These are phyloP conservation scores for Cutaneotrichosporon cavernicola DNA, from an alignment of 1,284 basidiomycete genomes.

Conservation along the genomic window DNA sequence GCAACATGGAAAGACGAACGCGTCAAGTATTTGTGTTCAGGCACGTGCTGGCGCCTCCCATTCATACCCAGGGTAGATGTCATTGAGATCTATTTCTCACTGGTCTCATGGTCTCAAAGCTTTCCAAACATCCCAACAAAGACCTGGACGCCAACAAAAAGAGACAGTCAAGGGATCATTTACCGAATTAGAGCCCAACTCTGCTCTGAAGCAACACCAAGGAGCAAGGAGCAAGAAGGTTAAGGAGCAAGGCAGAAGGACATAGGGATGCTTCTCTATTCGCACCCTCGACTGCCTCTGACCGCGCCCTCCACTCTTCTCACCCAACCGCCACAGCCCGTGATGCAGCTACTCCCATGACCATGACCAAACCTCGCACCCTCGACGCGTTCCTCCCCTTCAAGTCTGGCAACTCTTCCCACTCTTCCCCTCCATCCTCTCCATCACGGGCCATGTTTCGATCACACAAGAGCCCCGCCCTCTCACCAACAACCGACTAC, in stretches of 20 bases:
- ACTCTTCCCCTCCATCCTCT: slow-evolving; percentile 5
- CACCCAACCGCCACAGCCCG: not conserved
- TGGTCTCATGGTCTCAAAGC: no score
- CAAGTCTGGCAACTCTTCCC: not conserved
- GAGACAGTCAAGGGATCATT: no score
- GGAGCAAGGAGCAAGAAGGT: no score
- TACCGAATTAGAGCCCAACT: no score
- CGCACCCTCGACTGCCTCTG: not conserved
- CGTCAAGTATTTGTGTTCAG: not conserved
- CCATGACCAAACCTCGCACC: not conserved
- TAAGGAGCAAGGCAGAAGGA: no score
- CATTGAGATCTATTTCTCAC: no score
- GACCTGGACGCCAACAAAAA: not conserved
- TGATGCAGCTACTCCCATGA: not conserved
- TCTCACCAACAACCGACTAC: slow-evolving; percentile 43
- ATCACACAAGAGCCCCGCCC: slow-evolving; percentile 33
- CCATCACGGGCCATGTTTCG: slow-evolving; percentile 44
- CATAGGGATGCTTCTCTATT: no score
- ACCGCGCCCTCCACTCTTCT: not conserved
- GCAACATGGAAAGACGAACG: not conserved
- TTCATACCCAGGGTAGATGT: no score
- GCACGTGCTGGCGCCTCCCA: not conserved
- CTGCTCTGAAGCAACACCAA: no score
- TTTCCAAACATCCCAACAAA: no score
- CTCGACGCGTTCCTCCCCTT: not conserved